These are phyloP conservation scores for Microbotryum violaceum DNA, from an alignment of 1,284 basidiomycete species.

Conservation along the genomic window DNA sequence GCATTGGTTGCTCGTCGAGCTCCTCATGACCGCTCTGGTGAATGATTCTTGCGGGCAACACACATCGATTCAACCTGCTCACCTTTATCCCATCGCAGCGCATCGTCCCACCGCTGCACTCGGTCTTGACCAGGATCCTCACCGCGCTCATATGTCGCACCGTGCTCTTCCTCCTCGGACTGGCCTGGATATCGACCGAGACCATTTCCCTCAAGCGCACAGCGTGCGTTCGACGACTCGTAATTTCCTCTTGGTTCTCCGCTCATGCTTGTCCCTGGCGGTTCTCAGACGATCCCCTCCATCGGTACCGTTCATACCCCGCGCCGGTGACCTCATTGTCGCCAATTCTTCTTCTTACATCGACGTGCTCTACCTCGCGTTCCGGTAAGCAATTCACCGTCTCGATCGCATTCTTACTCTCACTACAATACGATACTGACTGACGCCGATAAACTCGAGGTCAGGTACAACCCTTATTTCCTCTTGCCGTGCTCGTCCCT, in stretches of 20 bases:
- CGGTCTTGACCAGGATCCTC: background rate
- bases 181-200: constrained; percentile 21
- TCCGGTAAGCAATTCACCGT: constrained; percentile 2
- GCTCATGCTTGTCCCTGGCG: background rate
- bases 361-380: constrained; percentile 36
- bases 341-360: constrained; percentile 36
- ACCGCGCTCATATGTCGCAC: constrained; percentile 11
- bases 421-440: too few relatives aligned
- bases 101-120: constrained; percentile 7
- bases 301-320: constrained; percentile 8
- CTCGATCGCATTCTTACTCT: too few relatives aligned
- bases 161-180: constrained; percentile 21
- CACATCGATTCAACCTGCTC: background rate
- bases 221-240: constrained; percentile 4
- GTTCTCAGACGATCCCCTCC: constrained; percentile 10
- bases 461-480: constrained; percentile 30
- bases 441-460: background rate
- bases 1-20: constrained; percentile 20
- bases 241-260: too few relatives aligned
- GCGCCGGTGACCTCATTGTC: constrained; percentile 35
- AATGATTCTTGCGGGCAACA: background rate
- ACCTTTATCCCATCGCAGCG: background rate
- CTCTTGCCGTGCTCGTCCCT: constrained; percentile 25
- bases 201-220: constrained; percentile 17
- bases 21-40: constrained; percentile 5